Evolutionary conservation across 73 alveolate species (phyloP).

Genomic region (Tetrahymena borealis): DNA sequence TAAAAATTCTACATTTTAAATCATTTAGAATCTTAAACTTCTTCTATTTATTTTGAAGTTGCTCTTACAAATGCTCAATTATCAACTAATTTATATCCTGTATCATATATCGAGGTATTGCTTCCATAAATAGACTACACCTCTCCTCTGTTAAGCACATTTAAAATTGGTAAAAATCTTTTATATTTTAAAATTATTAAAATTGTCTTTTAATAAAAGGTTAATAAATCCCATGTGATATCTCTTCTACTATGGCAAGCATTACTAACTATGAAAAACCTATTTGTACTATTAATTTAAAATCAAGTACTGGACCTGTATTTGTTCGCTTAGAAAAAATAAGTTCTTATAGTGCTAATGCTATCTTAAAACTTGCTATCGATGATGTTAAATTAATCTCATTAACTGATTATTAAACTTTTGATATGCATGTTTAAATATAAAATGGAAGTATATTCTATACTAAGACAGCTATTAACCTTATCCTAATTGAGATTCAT

Average conservation of each 20-base stretch:
- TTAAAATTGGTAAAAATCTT: neutral
- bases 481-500: neutral
- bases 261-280: neutral
- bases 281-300: neutral
- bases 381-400: neutral
- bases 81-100: neutral
- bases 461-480: neutral
- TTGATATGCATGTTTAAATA: neutral
- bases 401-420: neutral
- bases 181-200: neutral
- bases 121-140: neutral
- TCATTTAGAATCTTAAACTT: neutral
- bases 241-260: neutral
- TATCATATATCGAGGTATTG: neutral
- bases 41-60: neutral
- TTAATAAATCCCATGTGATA: neutral
- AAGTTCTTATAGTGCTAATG: neutral
- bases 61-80: neutral
- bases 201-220: neutral
- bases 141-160: neutral
- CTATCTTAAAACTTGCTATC: neutral
- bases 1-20: neutral
- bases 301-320: neutral
- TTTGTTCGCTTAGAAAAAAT: neutral
- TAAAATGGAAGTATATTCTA: neutral